phyloP scores from a whole-genome alignment of 108 stramenopile genomes.

The Schizochytrium sp. region DNA sequence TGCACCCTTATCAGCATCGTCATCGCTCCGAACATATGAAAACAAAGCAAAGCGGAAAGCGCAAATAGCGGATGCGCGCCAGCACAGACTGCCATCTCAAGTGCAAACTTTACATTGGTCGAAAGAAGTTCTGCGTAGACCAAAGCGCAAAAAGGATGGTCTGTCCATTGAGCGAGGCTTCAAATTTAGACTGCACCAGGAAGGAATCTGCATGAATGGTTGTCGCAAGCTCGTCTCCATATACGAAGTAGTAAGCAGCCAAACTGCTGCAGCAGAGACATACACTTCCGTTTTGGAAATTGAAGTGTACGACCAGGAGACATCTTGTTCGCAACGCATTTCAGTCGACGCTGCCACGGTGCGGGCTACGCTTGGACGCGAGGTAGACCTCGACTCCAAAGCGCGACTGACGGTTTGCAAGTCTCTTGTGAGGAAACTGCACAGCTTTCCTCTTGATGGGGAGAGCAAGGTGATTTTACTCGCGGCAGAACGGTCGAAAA shows the following conservation, averaged over 20 bases:
- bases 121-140: not conserved
- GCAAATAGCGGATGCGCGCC: not conserved
- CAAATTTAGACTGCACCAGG: not conserved
- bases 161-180: not conserved
- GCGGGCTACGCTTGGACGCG: not conserved
- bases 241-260: not conserved
- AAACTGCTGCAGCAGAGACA: not conserved
- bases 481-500: not conserved
- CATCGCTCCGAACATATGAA: not conserved
- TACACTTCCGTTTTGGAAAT: not conserved
- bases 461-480: too few species aligned
- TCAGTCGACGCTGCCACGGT: not conserved
- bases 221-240: not conserved
- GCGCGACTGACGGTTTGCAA: too few species aligned
- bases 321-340: not conserved
- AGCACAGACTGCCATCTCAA: not conserved
- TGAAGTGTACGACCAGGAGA: not conserved
- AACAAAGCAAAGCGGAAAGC: not conserved
- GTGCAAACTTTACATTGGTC: not conserved
- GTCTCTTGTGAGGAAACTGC: too few species aligned
- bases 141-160: not conserved
- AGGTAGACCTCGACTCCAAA: not conserved
- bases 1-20: not conserved
- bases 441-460: too few species aligned
- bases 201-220: not conserved